Percentiles rank a stretch among this genome's conserved stretches.
phyloP scores from a whole-genome alignment of 768 basidiomycete species.

The Dioszegia aurantiaca region DNA sequence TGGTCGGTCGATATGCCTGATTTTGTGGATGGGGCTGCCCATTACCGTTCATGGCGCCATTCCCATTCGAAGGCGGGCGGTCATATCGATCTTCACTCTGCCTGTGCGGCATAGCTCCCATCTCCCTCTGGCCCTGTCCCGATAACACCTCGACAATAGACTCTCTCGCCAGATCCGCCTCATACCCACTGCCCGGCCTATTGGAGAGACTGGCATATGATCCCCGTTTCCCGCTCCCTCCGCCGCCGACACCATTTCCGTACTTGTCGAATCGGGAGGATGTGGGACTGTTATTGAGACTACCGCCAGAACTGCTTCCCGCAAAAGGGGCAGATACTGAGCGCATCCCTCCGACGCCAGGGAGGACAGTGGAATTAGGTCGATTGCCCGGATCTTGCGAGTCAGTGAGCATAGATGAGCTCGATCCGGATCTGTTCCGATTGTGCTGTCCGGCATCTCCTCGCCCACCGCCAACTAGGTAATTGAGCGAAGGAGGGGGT shows the following conservation, averaged over 20 bases:
- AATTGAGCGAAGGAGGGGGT: slow-evolving; percentile 87
- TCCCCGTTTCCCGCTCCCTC: slow-evolving; percentile 10
- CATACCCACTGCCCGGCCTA: slow-evolving; percentile 8
- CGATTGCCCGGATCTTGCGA: slow-evolving; percentile 12
- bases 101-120: slow-evolving; percentile 10
- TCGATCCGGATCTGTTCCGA: slow-evolving; percentile 34
- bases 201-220: slow-evolving; percentile 12
- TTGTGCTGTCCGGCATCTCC: slow-evolving; percentile 32
- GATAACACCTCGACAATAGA: slow-evolving; percentile 24
- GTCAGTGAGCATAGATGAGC: slow-evolving; percentile 34
- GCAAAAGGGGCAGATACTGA: slow-evolving; percentile 48
- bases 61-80: neutral
- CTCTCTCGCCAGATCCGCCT: slow-evolving; percentile 22
- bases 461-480: slow-evolving; percentile 62
- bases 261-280: slow-evolving; percentile 34
- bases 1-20: slow-evolving; percentile 18
- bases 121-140: slow-evolving; percentile 5
- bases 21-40: slow-evolving; percentile 12
- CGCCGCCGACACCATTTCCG: neutral
- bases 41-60: neutral
- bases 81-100: slow-evolving; percentile 7
- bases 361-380: slow-evolving; percentile 1
- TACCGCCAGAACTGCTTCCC: slow-evolving; percentile 35
- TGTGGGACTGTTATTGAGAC: slow-evolving; percentile 42
- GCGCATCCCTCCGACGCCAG: slow-evolving; percentile 5